phyloP scores from a whole-genome alignment of 768 basidiomycete genomes.

The Calocera viscosa region DNA sequence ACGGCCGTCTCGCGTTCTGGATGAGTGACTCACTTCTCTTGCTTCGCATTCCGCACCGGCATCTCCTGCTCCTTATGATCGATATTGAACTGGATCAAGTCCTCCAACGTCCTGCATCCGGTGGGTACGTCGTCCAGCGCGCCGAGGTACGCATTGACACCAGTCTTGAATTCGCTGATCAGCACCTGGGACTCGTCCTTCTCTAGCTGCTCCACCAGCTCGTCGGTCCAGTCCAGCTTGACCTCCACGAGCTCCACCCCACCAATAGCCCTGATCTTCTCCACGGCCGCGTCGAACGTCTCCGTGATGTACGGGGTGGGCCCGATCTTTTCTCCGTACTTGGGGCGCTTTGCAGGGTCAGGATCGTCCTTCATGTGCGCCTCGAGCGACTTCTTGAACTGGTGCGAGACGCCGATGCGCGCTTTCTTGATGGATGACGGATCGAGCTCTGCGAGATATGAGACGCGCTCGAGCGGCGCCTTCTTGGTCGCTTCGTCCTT shows the following conservation, averaged over 20 bases:
- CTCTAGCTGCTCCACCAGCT: neutral
- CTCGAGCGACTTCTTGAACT: neutral
- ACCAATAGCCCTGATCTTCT: constrained; percentile 7
- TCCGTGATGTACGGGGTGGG: neutral
- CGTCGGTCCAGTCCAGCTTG: neutral
- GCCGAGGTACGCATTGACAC: neutral
- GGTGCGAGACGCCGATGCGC: neutral
- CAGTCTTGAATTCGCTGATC: neutral
- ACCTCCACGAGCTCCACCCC: neutral
- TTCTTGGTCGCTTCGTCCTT: neutral
- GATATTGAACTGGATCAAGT: neutral
- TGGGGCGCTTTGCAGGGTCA: neutral
- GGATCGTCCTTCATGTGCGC: constrained; percentile 4
- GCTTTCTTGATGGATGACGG: neutral
- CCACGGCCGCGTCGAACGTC: constrained; percentile 7
- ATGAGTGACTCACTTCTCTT: neutral
- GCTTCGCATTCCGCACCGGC: neutral
- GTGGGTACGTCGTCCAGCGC: neutral
- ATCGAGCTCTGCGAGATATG: too few species aligned
- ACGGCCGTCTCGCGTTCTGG: too few species aligned
- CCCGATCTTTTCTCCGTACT: neutral
- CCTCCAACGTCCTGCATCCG: neutral
- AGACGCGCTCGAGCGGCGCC: neutral
- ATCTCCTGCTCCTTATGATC: neutral
- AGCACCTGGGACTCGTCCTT: neutral